Evolutionary conservation across 169 alveolate genomes (phyloP), one percentile per base, ranked within the genome.

Genomic region (Besnoitia besnoiti): DNA sequence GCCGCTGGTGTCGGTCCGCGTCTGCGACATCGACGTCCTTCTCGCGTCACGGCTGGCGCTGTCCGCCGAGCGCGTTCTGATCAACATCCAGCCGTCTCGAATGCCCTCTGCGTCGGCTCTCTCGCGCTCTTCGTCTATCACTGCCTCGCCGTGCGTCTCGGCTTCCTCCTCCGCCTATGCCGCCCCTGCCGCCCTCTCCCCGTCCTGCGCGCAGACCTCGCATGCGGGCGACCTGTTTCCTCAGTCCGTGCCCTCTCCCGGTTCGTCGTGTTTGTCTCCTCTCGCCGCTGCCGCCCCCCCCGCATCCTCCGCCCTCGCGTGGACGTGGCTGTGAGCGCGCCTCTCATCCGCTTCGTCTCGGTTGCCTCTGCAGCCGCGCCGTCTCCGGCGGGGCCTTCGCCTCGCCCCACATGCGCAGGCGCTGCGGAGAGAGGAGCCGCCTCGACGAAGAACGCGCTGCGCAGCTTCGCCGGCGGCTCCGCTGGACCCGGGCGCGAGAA

Each of bases 281-380:
- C n/a, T n/a, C n/a, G n/a, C n/a, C 30, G 67, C 30, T 5, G 12
- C 82, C 46, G 82, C 82, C 82, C 0, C 7, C 27, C n/a, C n/a
- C n/a, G n/a, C n/a, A n/a, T n/a, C 39, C 40, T 37, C n/a, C 82
- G 12, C 46, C 82, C 82, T 8, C 82, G 82, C 8, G 82, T 73
- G 14, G 82, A 73, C 46, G 82, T 73, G 44, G 82, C 82, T 24
- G 39, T 73, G 44, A 35, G 82, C n/a, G 39, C 82, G 46, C 82
- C 46, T 19, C 82, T 1, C 46, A n/a, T 73, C n/a, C 82, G 82
- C 12, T 73, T n/a, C 46, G 82, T 73, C 14, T 37, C 46, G 14
- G 33, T 55, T 55, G 12, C 30, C 3, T 55, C 67, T 16, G 12
- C 67, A 8, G 33, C 12, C 4, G 27, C 67, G 33, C 27, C 67